Evolutionary conservation across 257 asterid genomes (phyloP), one percentile per base, ranked within the genome.

Genomic region (Agastache rugosa): DNA sequence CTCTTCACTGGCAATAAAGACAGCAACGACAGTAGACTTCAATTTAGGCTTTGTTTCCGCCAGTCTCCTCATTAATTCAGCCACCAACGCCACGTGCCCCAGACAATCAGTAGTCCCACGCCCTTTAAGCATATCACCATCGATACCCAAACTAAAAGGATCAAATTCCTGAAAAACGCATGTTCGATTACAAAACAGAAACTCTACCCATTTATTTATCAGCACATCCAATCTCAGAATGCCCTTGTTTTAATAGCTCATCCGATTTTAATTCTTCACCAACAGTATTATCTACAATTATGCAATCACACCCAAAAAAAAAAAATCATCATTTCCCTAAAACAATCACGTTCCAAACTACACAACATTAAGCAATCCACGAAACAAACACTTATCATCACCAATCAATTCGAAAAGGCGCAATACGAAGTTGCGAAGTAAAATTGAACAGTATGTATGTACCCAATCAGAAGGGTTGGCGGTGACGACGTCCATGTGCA

Each of bases 401-500:
- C 44, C 31, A 54, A 69, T 47, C 64, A 53, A 63, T 27, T 15
- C 48, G 47, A 34, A 20, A 55, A 19, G 42, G 16, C 16, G 71
- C 41, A 58, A 45, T 5, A 60, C 34, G 19, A 27, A 63, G 37
- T 25, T 12, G 15, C 67, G 25, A 69, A 53, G 47, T 22, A 41
- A 19, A 35, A 48, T 31, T 53, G 45, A 39, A 39, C 2, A 37
- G 44, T 39, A 39, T 39, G 44, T 39, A 39, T 39, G 44, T 39
- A 93, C 98, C 98, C 98, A 94, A 74, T 94, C 96, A 63, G 87
- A 75, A 75, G 95, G 97, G 65, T 87, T 90, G 8, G 98, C 97
- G 48, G 98, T 91, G 76, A 94, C 97, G 48, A 94, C 98, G 80
- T 92, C 98, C 98, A 94, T 94, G 71, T 94, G 98, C 98, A 94